Evolutionary conservation across 495 filamentous ascomycete genomes (phyloP), one percentile per base, ranked within the genome.

Genomic region (Pyrenula aspistea): DNA sequence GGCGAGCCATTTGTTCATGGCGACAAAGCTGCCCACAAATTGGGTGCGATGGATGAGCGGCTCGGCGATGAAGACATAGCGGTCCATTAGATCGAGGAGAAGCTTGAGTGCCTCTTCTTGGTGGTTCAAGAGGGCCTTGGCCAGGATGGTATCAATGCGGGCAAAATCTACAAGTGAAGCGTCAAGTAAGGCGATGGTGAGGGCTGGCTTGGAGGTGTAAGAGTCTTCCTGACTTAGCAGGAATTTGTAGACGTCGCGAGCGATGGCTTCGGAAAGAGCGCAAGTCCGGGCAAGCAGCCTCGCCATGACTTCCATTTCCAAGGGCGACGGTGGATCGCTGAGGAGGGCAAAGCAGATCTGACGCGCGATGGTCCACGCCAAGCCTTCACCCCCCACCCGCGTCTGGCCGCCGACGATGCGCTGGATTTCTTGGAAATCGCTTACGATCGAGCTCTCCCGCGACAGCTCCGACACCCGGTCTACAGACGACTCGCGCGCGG

Each of bases 251-350:
- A 89, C 77, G 47, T 84, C 79, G n/a, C 85, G 80, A n/a, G 82
- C 81, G 51, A 89, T 87, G 24, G 80, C 76, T 2, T 81, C 78
- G 25, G 86, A 88, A 63, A 91, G 80, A 60, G 88, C 82, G 66
- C 87, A 89, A n/a, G 95, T 70, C 56, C 84, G 84, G 55, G 85
- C 78, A 15, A 99, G 78, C 10, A 97, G 73, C 55, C 90, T 81
- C 0, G 91, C 89, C 12, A 96, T 77, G 49, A 89, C 80, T 65
- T 97, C 91, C 42, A 95, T 75, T 57, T 91, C 84, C 25, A 96
- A 68, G 12, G 77, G 77, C 36, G 75, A 77, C 52, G 76, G 70
- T 0, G 68, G 70, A 52, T 86, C 79, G 42, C 73, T 69, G 61
- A 83, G 93, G 2, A 97, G 75, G 15, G 77, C 74, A 10, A 78